Evolutionary conservation across 441 rosid genomes (phyloP).

Genomic region (Bocquillonia castaneifolia): DNA sequence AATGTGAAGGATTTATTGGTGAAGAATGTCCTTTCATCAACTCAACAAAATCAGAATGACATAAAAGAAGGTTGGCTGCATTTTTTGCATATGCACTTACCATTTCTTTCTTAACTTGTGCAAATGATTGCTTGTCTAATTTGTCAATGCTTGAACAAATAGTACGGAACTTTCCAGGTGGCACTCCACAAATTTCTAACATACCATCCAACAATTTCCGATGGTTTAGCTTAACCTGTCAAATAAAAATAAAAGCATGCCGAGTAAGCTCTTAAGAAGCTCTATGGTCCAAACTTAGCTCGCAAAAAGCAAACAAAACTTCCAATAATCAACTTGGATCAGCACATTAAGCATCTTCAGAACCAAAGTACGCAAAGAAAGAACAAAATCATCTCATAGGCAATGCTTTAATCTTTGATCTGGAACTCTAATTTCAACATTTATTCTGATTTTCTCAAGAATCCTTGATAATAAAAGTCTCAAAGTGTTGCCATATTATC

Average conservation of each 20-base stretch:
- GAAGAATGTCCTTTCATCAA: background rate
- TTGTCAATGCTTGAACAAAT: conserved; percentile 61
- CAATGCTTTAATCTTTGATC: background rate
- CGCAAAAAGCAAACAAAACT: background rate
- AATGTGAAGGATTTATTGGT: background rate
- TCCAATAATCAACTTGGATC: background rate
- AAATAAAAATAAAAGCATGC: background rate
- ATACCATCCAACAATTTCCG: conserved; percentile 77
- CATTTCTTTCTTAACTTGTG: conserved; percentile 88
- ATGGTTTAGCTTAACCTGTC: conserved; percentile 82
- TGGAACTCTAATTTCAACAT: background rate
- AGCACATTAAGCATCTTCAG: conserved; percentile 4
- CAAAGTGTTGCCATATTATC: background rate
- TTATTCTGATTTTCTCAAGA: too few relatives aligned
- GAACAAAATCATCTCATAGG: background rate
- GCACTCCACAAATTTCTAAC: conserved; percentile 64
- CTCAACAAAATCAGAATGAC: background rate
- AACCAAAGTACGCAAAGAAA: background rate
- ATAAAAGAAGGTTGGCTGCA: background rate
- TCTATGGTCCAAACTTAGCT: background rate
- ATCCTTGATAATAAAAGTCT: background rate
- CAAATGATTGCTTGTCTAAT: conserved; percentile 56
- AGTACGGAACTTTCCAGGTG: conserved; percentile 51
- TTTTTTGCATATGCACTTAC: conserved; percentile 28
- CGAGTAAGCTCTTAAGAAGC: background rate